Base-by-base conservation (phyloP, 1,284 basidiomycete species). In the Cryptococcus wingfieldii region DNA sequence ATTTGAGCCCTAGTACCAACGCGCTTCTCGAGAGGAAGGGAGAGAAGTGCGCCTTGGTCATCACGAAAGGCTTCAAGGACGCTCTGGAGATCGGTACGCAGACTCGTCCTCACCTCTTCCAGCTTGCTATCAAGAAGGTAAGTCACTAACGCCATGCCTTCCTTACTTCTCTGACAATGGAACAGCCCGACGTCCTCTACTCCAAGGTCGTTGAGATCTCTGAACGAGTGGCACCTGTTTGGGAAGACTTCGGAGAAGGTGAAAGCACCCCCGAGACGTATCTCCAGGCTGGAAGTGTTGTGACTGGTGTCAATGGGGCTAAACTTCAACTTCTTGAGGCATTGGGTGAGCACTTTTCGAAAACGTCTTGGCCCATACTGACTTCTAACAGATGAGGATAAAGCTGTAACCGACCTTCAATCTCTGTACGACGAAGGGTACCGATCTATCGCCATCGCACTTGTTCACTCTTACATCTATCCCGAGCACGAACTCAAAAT, bases 1-100 rank as follows among this genome's bases (percentile, higher is more conserved):
- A 43, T 13, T 23, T 1, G 16, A 43, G n/a, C 31, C 7, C 31
- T 5, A 47, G 46, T 13, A 98, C 95, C 10, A 98, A 98, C 65
- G 94, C 95, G 0, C 81, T 98, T 0, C 82, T 98, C 4, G 95
- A 98, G 71, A 85, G 95, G 43, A 93, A 93, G 70, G 95, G 95
- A 1, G 87, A 92, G 70, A 85, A 86, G 63, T 92, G 96, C 60
- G 95, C 92, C 0, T 80, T 98, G 19, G 78, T 98, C n/a, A 96
- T 94, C 68, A 54, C 56, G 0, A 86, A 86, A 64, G 94, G 92
- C 0, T 97, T 63, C 59, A 59, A 60, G 16, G 70, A 74, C 47
- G 63, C 65, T 13, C 56, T 71, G 2, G 59, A 64, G 12, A 74
- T 74, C 37, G 71, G 70, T 16, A 71, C 66, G 57, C 71, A 74